Evolutionary conservation across 371 early-diverging fungal species (phyloP).

Genomic region (Mortierella sp.): DNA sequence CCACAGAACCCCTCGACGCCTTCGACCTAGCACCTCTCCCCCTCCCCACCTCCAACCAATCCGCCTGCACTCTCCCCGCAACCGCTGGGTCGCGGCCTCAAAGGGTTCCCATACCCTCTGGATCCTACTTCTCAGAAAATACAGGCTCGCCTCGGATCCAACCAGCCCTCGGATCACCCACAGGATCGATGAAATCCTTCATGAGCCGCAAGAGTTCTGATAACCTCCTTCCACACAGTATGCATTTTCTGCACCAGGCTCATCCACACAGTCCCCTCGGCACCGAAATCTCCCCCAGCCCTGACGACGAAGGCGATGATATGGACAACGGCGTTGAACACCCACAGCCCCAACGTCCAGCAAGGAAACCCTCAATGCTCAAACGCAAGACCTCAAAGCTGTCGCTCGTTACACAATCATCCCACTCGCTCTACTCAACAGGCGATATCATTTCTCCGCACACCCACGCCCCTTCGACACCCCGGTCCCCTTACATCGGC

Average conservation of each 20-base stretch:
- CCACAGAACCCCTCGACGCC: neutral
- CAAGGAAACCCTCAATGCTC: conserved; percentile 15
- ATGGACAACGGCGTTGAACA: neutral
- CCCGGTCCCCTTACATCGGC: conserved; percentile 22
- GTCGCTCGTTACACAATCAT: no score
- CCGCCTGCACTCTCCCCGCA: neutral
- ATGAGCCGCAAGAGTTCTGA: neutral
- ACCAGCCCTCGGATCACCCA: neutral
- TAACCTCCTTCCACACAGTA: neutral
- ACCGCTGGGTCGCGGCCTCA: neutral
- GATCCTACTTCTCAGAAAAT: neutral
- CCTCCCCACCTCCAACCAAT: neutral
- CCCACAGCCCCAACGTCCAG: neutral
- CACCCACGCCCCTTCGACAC: neutral
- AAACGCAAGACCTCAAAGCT: conserved; percentile 25
- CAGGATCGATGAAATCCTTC: conserved; percentile 3
- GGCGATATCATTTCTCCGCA: neutral
- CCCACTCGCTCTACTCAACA: conserved; percentile 11
- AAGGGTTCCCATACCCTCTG: neutral
- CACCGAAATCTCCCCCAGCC: neutral
- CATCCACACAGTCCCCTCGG: neutral
- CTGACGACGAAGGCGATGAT: neutral
- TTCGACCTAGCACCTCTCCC: neutral
- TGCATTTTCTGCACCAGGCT: neutral
- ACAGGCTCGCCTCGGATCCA: no score